Base-by-base conservation (phyloP, 768 basidiomycete species). In the Gloeophyllum trabeum region DNA sequence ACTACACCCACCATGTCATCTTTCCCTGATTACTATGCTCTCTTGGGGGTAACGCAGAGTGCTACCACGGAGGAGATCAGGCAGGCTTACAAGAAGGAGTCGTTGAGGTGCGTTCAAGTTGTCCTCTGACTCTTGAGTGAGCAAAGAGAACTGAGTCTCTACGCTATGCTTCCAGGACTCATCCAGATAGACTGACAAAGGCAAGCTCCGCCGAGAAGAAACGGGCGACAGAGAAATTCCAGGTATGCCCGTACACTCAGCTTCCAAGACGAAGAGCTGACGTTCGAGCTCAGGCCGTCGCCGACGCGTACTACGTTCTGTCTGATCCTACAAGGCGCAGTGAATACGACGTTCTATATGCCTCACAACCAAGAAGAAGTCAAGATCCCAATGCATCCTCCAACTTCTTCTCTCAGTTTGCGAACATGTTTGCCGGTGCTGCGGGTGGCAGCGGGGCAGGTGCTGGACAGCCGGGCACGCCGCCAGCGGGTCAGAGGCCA, bases 231-330 rank as follows among this genome's bases (percentile, higher is more conserved):
- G 90, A 91, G 59, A 70, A 70, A 43, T 94, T 93, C 58, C 89
- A 91, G 68, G 87, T 79, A 48, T 4, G 57, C 50, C 39, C 18
- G n/a, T 7, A 35, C 5, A 36, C 26, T 19, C 19, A 12, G 18
- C 36, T 16, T 4, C 18, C 34, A 7, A 36, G 12, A 28, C 28
- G 14, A 5, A 6, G 6, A 14, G 16, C 25, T 47, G 24, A 47
- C 28, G n/a, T 14, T 39, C 1, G 13, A 49, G 41, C n/a, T n/a
- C 55, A 84, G 83, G 78, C 83, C 5, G 80, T 96, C 48, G 90
- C 92, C 41, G 92, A 96, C 59, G 91, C 91, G 14, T 94, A 94
- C 63, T 96, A 88, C 57, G 85, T 93, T 21, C 75, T 97, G 26
- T 90, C 87, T 2, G 89, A 96, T 59, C 61, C 79, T 3, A 67